These are phyloP conservation scores for Passalora sequoiae DNA, from an alignment of 2,329 filamentous ascomycete genomes.

Conservation along the genomic window DNA sequence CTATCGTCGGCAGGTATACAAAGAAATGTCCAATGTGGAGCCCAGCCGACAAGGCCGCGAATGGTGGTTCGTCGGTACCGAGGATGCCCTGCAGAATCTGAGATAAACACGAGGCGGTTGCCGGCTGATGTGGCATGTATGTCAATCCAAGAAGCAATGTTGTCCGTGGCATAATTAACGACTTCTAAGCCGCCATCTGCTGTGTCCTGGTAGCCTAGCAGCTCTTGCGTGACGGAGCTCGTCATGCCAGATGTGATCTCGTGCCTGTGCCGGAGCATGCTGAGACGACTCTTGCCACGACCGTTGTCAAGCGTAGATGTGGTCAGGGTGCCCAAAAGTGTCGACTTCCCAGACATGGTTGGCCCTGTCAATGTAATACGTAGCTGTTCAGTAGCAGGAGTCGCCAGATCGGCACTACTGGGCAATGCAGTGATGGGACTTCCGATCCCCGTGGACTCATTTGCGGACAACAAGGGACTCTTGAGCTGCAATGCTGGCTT, in stretches of 20 bases:
- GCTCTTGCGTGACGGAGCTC: conserved; percentile 88
- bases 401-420: conserved; percentile 15
- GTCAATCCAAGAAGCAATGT: conserved; percentile 89
- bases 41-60: conserved; percentile 88
- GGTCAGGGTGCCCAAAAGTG: conserved; percentile 78
- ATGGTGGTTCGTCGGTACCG: conserved; percentile 85
- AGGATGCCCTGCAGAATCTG: conserved; percentile 87
- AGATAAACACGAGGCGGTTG: conserved; percentile 77
- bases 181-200: conserved; percentile 40
- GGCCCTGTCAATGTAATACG: conserved; percentile 83
- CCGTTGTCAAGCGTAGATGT: conserved; percentile 89
- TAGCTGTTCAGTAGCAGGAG: conserved; percentile 60
- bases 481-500: conserved; percentile 54
- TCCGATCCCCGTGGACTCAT: background rate
- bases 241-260: conserved; percentile 89
- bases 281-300: conserved; percentile 80
- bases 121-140: conserved; percentile 74
- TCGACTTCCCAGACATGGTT: conserved; percentile 89
- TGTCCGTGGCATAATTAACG: conserved; percentile 79
- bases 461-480: conserved; percentile 18
- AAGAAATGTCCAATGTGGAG: conserved; percentile 85
- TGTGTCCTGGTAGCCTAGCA: conserved; percentile 68
- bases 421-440: conserved; percentile 10
- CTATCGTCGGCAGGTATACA: conserved; percentile 78
- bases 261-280: conserved; percentile 84